Conservation (phyloP, 257 asterid species). For the Solanum lycopersicoides region DNA sequence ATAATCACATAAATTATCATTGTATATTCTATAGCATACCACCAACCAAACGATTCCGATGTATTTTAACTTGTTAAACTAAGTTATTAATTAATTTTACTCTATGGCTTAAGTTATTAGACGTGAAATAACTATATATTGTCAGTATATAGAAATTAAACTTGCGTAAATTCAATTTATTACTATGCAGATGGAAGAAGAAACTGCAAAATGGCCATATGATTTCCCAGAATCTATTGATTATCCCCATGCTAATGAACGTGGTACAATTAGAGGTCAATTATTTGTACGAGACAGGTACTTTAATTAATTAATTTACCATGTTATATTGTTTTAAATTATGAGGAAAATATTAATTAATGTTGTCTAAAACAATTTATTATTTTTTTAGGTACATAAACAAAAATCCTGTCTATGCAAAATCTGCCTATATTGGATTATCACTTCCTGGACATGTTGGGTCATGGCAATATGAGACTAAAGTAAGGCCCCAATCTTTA, state of each 20-base stretch:
- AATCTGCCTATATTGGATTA: conserved; percentile 51
- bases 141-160: neutral
- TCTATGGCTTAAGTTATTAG: neutral
- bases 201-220: conserved; percentile 57
- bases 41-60: neutral
- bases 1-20: neutral
- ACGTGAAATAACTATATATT: neutral
- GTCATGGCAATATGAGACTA: conserved; percentile 70
- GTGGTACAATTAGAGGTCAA: conserved; percentile 45
- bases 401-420: conserved; percentile 10
- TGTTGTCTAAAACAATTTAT: neutral
- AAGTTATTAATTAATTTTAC: neutral
- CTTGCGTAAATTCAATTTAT: neutral
- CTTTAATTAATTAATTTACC: neutral
- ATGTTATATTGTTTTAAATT: neutral
- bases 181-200: conserved; percentile 32
- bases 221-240: conserved; percentile 44
- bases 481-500: conserved; percentile 17
- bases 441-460: conserved; percentile 44
- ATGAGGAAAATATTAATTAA: neutral
- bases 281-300: conserved; percentile 41
- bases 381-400: conserved; percentile 20
- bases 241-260: conserved; percentile 24
- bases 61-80: neutral
- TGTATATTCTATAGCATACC: neutral